Percentiles rank a stretch among this genome's conserved stretches.
phyloP scores from a whole-genome alignment of 2,329 filamentous ascomycete species.

The Alternaria rosae region DNA sequence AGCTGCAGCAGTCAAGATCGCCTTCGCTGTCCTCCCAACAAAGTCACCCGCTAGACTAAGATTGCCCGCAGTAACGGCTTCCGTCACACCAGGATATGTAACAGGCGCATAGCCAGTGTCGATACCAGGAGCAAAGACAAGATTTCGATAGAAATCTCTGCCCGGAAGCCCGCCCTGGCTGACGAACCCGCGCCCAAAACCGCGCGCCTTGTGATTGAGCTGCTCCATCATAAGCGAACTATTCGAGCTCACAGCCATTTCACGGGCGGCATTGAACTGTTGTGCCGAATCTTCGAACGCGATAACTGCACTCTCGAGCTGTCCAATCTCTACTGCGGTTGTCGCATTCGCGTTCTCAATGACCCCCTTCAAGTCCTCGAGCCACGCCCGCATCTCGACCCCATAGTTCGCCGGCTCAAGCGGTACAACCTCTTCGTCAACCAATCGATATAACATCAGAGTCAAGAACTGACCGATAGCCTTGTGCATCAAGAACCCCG shows the following conservation, averaged over 20 bases:
- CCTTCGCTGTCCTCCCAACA: conserved; percentile 39
- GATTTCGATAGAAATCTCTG: conserved; percentile 55
- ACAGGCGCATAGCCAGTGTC: conserved; percentile 48
- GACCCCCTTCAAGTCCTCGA: conserved; percentile 37
- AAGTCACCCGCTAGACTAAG: conserved; percentile 34
- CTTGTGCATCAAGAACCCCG: conserved; percentile 57
- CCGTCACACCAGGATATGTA: conserved; percentile 45
- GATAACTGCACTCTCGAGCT: conserved; percentile 42
- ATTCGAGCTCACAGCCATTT: conserved; percentile 32
- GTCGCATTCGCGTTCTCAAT: conserved; percentile 7
- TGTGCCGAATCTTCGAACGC: conserved; percentile 40
- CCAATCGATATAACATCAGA: conserved; percentile 52
- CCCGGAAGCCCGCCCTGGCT: conserved; percentile 54
- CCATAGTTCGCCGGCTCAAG: conserved; percentile 49
- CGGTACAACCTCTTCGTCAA: conserved; percentile 48
- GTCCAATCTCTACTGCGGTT: neutral
- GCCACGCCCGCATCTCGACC: conserved; percentile 45
- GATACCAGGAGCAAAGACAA: conserved; percentile 56
- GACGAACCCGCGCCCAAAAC: conserved; percentile 55
- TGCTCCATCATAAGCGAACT: conserved; percentile 31
- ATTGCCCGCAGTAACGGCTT: conserved; percentile 38
- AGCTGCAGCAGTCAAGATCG: conserved; percentile 38
- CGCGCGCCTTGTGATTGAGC: conserved; percentile 53
- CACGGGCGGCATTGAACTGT: conserved; percentile 36
- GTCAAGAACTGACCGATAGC: conserved; percentile 57